phyloP scores from a whole-genome alignment of 2,329 filamentous ascomycete species.

The Calonectria pteridis region DNA sequence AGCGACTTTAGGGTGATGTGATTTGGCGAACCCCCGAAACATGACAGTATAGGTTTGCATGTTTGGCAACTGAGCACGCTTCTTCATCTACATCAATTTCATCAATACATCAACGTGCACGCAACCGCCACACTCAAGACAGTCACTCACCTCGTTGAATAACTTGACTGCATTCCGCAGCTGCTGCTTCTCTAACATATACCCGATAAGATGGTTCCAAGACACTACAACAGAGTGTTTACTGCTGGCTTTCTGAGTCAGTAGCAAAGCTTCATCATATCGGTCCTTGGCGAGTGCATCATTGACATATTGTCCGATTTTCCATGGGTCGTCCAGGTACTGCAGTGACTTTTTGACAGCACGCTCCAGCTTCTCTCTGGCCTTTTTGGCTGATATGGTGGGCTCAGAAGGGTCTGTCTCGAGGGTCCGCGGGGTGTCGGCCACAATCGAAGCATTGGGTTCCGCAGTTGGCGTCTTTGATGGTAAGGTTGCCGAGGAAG shows the following conservation, averaged over 20 bases:
- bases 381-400: slow-evolving; percentile 34
- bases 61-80: slow-evolving; percentile 84
- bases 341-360: slow-evolving; percentile 68
- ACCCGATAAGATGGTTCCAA: slow-evolving; percentile 89
- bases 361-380: slow-evolving; percentile 48
- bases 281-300: slow-evolving; percentile 69
- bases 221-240: slow-evolving; percentile 75
- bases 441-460: background rate
- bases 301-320: slow-evolving; percentile 77
- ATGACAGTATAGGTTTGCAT: slow-evolving; percentile 87
- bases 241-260: slow-evolving; percentile 78
- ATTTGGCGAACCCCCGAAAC: slow-evolving; percentile 78
- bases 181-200: slow-evolving; percentile 72
- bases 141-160: slow-evolving; percentile 81
- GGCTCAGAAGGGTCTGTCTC: slow-evolving; percentile 30
- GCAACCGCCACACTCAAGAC: background rate
- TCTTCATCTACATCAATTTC: slow-evolving; percentile 82
- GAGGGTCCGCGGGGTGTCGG: slow-evolving; percentile 41
- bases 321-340: slow-evolving; percentile 77
- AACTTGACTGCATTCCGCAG: slow-evolving; percentile 78
- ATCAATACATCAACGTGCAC: background rate
- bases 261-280: slow-evolving; percentile 74
- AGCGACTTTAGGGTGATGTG: slow-evolving; percentile 68
- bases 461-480: slow-evolving; percentile 10
- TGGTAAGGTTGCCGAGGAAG: background rate